phyloP scores from a whole-genome alignment of 371 early-diverging fungal species.

The Chytridium lagenaria region DNA sequence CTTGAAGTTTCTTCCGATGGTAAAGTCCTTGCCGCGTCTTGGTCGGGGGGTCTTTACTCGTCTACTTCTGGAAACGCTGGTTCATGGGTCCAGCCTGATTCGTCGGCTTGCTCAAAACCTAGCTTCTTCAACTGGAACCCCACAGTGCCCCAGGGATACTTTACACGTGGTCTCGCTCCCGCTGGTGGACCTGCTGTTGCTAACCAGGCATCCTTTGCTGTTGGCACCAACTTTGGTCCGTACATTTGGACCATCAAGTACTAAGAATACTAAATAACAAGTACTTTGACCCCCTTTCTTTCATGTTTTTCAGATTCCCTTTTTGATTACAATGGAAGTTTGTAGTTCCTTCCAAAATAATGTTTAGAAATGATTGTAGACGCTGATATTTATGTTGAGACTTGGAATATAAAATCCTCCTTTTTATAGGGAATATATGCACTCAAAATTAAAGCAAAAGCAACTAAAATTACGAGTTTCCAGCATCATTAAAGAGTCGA shows the following conservation, averaged over 20 bases:
- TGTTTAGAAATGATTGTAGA: too few species aligned
- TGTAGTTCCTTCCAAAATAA: too few species aligned
- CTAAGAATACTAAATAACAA: too few species aligned
- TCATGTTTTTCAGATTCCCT: too few species aligned
- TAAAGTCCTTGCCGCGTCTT: background rate
- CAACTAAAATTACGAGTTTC: too few species aligned
- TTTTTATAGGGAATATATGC: too few species aligned
- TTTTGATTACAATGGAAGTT: too few species aligned
- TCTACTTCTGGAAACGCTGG: background rate
- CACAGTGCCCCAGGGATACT: constrained; percentile 6
- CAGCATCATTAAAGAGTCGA: too few species aligned
- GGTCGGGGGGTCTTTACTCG: background rate
- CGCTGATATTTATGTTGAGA: too few species aligned
- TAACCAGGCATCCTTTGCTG: background rate
- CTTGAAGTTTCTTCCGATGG: constrained; percentile 2
- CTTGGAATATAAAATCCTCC: too few species aligned
- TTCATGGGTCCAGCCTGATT: background rate
- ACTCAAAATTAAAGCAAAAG: too few species aligned
- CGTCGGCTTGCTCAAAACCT: background rate
- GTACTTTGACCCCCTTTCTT: too few species aligned
- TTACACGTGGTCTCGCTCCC: background rate
- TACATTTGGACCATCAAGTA: background rate
- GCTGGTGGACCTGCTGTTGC: background rate
- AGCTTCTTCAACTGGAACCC: background rate
- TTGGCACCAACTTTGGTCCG: background rate